Base-by-base conservation (phyloP, 495 filamentous ascomycete species). In the Tuber brumale region DNA sequence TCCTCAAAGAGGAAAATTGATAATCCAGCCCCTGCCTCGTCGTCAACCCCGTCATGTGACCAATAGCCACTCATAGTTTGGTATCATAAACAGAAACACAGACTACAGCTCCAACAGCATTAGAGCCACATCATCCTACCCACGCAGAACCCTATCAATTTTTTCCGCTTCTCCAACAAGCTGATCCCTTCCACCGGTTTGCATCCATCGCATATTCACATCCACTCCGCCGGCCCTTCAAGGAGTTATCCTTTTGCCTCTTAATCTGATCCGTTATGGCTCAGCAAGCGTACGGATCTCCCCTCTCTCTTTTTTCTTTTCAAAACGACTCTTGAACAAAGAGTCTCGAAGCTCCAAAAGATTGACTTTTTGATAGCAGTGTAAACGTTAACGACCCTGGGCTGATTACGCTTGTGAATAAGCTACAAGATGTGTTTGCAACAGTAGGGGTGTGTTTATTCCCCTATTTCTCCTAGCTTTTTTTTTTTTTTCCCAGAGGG, bases 351-450 rank as follows among this genome's bases (percentile, higher is more conserved):
- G 27, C 57, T 35, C 27, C 57, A 35, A 27, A 27, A 35, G 27
- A 35, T 5, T 66, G 57, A 66, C 57, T 31, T 35, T 66, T 66
- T 66, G 57, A 73, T 41, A 80, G 74, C 69, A 82, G 80, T 46
- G 92, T 93, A 81, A 93, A 92, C 82, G 91, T 93, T 77, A 93
- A 93, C 83, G 91, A 93, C 81, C 91, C 91, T 37, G 88, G 88
- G 78, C 87, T 93, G 82, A 93, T 93, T 84, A 97, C 95, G 81
- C 91, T 98, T 78, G 95, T 99, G 82, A 99, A 99, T 88, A 97
- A 97, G 87, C 90, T 99, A 42, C 95, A 99, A 84, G 95, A 99
- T 94, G 96, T 98, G 76, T 99, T 99, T 84, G 90, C 95, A 69
- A 98, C 95, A 51, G 96, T 99, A 77, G 96, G 96, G 72, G 95